Evolutionary conservation across 176 grass and related monocot species (phyloP).

Genomic region (Aegilops bicornis): DNA sequence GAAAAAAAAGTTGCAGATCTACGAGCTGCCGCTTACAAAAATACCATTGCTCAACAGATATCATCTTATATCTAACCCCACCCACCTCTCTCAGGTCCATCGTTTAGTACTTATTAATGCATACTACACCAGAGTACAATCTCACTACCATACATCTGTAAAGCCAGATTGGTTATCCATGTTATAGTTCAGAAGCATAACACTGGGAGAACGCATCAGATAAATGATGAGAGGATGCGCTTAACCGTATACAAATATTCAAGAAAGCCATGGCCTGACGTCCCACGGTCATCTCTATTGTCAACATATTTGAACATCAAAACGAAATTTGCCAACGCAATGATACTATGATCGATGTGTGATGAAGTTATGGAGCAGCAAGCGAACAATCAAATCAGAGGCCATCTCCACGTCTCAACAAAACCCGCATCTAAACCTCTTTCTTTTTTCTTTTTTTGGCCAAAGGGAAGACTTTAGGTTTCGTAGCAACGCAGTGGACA

Average conservation of each 20-base stretch:
- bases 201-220: not conserved
- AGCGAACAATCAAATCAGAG: not conserved
- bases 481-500: not conserved
- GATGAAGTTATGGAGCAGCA: not conserved
- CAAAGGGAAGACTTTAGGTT: slow-evolving; percentile 21
- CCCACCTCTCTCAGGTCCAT: not conserved
- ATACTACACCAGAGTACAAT: not conserved
- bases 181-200: not conserved
- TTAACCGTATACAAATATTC: not conserved
- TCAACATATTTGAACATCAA: not conserved
- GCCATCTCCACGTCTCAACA: not conserved
- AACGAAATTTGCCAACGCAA: not conserved
- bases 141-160: not conserved
- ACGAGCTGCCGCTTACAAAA: not conserved
- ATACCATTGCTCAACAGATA: not conserved
- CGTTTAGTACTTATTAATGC: not conserved
- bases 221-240: not conserved
- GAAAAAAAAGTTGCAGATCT: not conserved
- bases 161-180: slow-evolving; percentile 9
- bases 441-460: not conserved
- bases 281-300: not conserved
- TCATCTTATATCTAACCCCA: not conserved
- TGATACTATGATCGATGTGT: not conserved
- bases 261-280: not conserved
- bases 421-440: not conserved